These are phyloP conservation scores for Phytophthora fragariaefolia DNA, from an alignment of 352 stramenopile species.

Conservation along the genomic window DNA sequence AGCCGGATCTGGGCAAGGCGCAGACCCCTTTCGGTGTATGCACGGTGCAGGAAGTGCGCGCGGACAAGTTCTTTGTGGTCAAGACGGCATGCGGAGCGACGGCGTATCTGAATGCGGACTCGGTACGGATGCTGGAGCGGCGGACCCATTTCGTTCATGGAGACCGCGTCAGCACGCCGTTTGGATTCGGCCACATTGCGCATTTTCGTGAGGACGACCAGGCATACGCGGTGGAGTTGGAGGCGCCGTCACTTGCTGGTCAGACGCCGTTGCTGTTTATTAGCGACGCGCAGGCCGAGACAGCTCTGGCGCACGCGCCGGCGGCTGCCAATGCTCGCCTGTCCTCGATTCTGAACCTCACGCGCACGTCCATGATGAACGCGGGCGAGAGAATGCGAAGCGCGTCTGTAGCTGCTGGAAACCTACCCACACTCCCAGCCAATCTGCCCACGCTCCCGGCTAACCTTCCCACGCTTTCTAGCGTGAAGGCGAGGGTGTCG, in stretches of 20 bases:
- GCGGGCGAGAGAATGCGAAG: conserved; percentile 67
- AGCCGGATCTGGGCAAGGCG: conserved; percentile 44
- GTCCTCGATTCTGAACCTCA: conserved; percentile 80
- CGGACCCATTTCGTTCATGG: conserved; percentile 57
- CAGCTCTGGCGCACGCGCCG: conserved; percentile 40
- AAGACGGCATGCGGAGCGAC: conserved; percentile 54
- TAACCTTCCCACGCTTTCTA: conserved; percentile 70
- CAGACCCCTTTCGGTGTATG: conserved; percentile 62
- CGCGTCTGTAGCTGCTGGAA: conserved; percentile 57
- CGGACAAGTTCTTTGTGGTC: conserved; percentile 66
- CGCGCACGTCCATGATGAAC: conserved; percentile 72
- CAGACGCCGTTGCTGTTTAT: conserved; percentile 55
- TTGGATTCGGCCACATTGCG: conserved; percentile 51
- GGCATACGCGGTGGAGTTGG: conserved; percentile 62
- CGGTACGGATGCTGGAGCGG: conserved; percentile 54
- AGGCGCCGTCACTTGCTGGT: conserved; percentile 32
- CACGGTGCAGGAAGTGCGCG: conserved; percentile 51
- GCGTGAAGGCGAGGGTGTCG: conserved; percentile 70
- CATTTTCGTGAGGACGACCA: conserved; percentile 64
- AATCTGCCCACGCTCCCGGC: conserved; percentile 41
- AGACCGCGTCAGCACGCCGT: conserved; percentile 64
- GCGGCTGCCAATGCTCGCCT: conserved; percentile 51
- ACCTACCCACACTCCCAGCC: conserved; percentile 51
- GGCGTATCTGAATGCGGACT: conserved; percentile 58
- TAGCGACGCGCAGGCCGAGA: conserved; percentile 52